phyloP scores from a whole-genome alignment of 2,329 filamentous ascomycete species.

The Fusarium mangiferae region DNA sequence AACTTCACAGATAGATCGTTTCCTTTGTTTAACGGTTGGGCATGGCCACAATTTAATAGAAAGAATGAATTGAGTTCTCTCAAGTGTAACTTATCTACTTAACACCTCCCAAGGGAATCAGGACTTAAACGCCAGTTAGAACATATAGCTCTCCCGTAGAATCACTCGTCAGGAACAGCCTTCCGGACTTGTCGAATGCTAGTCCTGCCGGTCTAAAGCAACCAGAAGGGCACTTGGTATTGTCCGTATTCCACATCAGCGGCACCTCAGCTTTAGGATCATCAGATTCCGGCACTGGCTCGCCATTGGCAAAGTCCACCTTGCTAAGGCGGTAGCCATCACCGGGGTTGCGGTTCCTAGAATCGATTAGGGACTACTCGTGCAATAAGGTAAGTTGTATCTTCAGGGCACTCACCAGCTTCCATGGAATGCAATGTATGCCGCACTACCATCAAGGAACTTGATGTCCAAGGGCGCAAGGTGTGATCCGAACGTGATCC shows the following conservation, averaged over 20 bases:
- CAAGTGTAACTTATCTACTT: accelerated
- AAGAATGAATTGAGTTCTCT: not conserved
- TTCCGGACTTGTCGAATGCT: not conserved
- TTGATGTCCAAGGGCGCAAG: constrained; percentile 8
- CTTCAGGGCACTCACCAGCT: not conserved
- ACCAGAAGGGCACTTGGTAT: not conserved
- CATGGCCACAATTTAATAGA: accelerated
- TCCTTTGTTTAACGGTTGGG: accelerated
- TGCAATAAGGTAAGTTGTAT: accelerated
- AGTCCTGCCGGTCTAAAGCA: constrained; percentile 1
- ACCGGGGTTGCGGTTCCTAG: constrained; percentile 6
- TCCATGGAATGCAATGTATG: constrained; percentile 7
- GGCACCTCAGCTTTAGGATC: constrained; percentile 3
- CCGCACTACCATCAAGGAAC: constrained; percentile 1
- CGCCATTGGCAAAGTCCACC: not conserved
- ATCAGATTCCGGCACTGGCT: not conserved
- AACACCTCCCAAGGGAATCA: accelerated
- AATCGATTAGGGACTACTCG: accelerated
- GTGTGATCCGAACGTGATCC: constrained; percentile 1
- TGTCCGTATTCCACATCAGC: constrained; percentile 10
- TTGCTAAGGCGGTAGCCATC: constrained; percentile 13
- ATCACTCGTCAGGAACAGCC: constrained; percentile 5
- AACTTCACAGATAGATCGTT: too few relatives aligned
- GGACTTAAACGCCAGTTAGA: not conserved
- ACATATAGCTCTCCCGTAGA: constrained; percentile 6